These are phyloP conservation scores for Tylopilus sp. DNA, from an alignment of 768 basidiomycete species.

Conservation along the genomic window DNA sequence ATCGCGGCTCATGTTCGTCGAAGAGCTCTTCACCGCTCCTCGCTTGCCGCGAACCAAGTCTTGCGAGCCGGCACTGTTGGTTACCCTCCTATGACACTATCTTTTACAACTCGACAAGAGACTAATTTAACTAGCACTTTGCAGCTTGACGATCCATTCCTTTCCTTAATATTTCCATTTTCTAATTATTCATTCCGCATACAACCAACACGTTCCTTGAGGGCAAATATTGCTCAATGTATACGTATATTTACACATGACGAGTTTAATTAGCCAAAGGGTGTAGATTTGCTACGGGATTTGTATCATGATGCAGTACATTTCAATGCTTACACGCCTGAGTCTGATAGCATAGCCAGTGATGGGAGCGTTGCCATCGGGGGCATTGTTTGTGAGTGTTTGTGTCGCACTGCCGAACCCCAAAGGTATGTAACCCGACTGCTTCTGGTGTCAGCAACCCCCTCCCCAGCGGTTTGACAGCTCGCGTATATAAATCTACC, in stretches of 20 bases:
- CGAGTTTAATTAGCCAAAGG: conserved; percentile 2
- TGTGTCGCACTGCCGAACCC: conserved; percentile 26
- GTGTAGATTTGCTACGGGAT: conserved; percentile 18
- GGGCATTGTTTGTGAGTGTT: conserved; percentile 23
- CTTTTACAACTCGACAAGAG: conserved; percentile 12
- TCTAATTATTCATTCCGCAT: conserved; percentile 11
- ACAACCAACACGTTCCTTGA: conserved; percentile 15
- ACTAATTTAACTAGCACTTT: conserved; percentile 20
- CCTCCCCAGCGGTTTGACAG: conserved; percentile 28
- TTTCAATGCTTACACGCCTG: conserved; percentile 5
- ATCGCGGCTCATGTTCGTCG: too few relatives aligned
- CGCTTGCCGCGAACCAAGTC: conserved; percentile 7
- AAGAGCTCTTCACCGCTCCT: background rate
- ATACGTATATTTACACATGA: conserved; percentile 13
- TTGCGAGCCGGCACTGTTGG: conserved; percentile 8
- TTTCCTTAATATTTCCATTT: background rate
- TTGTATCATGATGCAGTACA: conserved; percentile 18
- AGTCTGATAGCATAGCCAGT: background rate
- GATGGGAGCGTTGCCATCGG: background rate
- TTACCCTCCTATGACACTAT: conserved; percentile 15
- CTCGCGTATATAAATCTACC: conserved; percentile 23
- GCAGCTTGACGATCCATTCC: conserved; percentile 3
- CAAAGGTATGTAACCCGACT: conserved; percentile 17
- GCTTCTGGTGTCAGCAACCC: background rate
- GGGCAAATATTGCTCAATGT: conserved; percentile 13